Conservation (phyloP, 208 protist species). For the Cochliopodium minus region DNA sequence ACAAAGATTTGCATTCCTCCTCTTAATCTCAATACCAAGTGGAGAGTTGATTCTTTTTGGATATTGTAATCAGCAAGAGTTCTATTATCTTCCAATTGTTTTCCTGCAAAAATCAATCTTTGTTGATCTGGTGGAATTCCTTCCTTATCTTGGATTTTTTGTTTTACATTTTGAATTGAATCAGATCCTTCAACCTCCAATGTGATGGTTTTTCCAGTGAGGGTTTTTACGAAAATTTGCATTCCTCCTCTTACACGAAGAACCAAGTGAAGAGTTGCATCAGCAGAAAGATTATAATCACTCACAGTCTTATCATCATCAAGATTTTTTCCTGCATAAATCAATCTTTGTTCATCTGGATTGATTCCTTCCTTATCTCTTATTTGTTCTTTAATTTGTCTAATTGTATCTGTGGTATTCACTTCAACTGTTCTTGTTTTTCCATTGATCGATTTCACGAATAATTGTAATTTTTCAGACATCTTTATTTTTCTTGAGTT, state of each 20-base stretch:
- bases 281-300: constrained; percentile 22
- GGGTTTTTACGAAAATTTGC: constrained; percentile 23
- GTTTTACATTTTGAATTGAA: constrained; percentile 18
- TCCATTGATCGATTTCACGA: constrained; percentile 24
- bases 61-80: constrained; percentile 67
- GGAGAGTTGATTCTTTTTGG: constrained; percentile 71
- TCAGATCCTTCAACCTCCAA: constrained; percentile 16
- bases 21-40: constrained; percentile 61
- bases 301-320: constrained; percentile 21
- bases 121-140: constrained; percentile 26
- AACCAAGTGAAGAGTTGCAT: constrained; percentile 18
- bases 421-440: constrained; percentile 22
- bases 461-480: constrained; percentile 16
- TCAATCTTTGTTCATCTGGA: constrained; percentile 16
- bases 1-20: constrained; percentile 51
- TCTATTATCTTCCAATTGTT: constrained; percentile 66
- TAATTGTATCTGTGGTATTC: constrained; percentile 13
- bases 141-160: constrained; percentile 24
- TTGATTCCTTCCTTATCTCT: constrained; percentile 19
- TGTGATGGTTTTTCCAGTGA: constrained; percentile 22
- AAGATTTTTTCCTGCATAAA: constrained; percentile 20
- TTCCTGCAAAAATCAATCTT: constrained; percentile 62
- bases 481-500: no score
- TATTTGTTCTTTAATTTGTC: constrained; percentile 18
- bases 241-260: constrained; percentile 17